Percentiles rank a stretch among this genome's conserved stretches.
Evolutionary conservation across 352 stramenopile genomes (phyloP).

Genomic region (Phytophthora cactorum): DNA sequence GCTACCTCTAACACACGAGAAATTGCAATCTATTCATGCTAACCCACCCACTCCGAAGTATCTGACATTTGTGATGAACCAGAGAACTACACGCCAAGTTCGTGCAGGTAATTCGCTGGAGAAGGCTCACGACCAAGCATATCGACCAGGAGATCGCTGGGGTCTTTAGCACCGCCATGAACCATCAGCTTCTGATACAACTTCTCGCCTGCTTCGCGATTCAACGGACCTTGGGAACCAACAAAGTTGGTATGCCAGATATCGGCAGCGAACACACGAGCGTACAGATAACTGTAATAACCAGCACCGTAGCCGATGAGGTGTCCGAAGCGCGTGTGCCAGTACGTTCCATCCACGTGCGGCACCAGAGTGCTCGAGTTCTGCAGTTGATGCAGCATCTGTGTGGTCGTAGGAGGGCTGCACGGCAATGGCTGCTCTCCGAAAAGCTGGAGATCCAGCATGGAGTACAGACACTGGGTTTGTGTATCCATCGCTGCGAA

Average conservation of each 20-base stretch:
- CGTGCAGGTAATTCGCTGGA: slow-evolving; percentile 66
- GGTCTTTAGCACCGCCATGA: slow-evolving; percentile 89
- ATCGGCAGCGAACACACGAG: slow-evolving; percentile 88
- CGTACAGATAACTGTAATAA: slow-evolving; percentile 94
- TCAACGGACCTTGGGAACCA: slow-evolving; percentile 60
- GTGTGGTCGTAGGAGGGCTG: slow-evolving; percentile 52
- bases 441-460: slow-evolving; percentile 81
- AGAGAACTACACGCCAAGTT: slow-evolving; percentile 61
- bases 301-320: slow-evolving; percentile 91
- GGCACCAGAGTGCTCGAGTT: slow-evolving; percentile 77
- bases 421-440: slow-evolving; percentile 57
- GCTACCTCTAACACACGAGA: slow-evolving; percentile 35
- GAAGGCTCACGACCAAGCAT: slow-evolving; percentile 73
- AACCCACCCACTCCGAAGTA: slow-evolving; percentile 1
- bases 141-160: slow-evolving; percentile 79
- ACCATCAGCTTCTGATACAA: slow-evolving; percentile 81
- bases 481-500: slow-evolving; percentile 91
- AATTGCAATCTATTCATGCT: slow-evolving; percentile 46
- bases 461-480: slow-evolving; percentile 85
- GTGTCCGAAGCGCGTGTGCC: slow-evolving; percentile 90
- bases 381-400: slow-evolving; percentile 70
- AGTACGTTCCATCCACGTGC: slow-evolving; percentile 80
- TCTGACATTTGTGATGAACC: slow-evolving; percentile 9
- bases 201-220: slow-evolving; percentile 53
- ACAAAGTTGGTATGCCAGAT: slow-evolving; percentile 87